A percentile compares a stretch with the other conserved stretches of the same genome.
Conservation (phyloP, 1,284 basidiomycete genomes). For the Pulchroboletus neoregius region DNA sequence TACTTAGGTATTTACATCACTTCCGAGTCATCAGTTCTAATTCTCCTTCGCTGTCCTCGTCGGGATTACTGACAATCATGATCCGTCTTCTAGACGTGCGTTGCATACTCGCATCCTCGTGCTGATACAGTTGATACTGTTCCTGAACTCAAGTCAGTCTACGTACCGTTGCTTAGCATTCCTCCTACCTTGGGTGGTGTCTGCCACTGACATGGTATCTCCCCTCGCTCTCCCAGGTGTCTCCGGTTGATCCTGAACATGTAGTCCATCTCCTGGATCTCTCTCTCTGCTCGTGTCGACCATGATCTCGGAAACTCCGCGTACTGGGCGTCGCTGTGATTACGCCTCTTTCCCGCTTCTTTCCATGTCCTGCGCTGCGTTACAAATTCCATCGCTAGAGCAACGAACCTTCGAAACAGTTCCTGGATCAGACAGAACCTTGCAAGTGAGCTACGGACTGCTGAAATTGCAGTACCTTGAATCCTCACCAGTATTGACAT, state of each 20-base stretch:
- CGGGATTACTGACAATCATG: constrained; percentile 31
- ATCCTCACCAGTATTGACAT: constrained; percentile 31
- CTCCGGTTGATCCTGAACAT: constrained; percentile 17
- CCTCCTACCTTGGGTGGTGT: constrained; percentile 19
- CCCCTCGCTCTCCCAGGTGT: constrained; percentile 5
- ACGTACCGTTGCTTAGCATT: neutral
- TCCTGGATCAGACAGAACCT: constrained; percentile 14
- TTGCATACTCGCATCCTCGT: constrained; percentile 15
- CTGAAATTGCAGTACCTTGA: constrained; percentile 12
- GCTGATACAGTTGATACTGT: constrained; percentile 16
- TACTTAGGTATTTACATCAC: too few relatives aligned
- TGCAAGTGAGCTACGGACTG: constrained; percentile 15
- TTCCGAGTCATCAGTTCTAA: constrained; percentile 17
- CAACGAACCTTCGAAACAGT: constrained; percentile 25
- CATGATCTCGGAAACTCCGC: constrained; percentile 27
- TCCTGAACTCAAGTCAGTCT: constrained; percentile 12
- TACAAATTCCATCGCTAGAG: constrained; percentile 24
- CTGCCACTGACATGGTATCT: constrained; percentile 11
- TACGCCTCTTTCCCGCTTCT: constrained; percentile 6
- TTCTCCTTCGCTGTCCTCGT: constrained; percentile 31
- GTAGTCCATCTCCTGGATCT: constrained; percentile 27
- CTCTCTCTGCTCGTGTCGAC: constrained; percentile 27
- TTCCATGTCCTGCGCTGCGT: constrained; percentile 22
- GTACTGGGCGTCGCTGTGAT: constrained; percentile 17
- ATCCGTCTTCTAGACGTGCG: constrained; percentile 24